Evolutionary conservation across 371 early-diverging fungal genomes (phyloP), one percentile per base, ranked within the genome.

Genomic region (Circinella minor): DNA sequence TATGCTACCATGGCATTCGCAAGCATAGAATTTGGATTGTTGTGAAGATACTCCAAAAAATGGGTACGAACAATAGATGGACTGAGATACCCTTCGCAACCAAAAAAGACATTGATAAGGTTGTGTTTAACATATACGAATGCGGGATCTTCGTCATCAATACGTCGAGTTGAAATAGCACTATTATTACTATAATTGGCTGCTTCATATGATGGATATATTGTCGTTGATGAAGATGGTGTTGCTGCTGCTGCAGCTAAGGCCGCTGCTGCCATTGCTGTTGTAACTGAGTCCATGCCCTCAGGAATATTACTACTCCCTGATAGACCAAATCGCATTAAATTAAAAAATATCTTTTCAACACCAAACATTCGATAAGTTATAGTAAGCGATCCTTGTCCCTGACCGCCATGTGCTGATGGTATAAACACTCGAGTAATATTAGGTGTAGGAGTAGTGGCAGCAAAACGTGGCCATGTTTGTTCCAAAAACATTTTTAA

Each of bases 1-100:
- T 68, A 71, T 4, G 78, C 75, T 4, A 71, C 74, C 18, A 78
- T 68, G 7, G 80, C 82, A 15, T 76, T 64, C 3, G 77, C 70
- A 20, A 75, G 46, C 74, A 82, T 73, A 0, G 71, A 73, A 38
- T 77, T 47, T 4, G 70, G 75, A 38, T 78, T 65, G 13, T 55
- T 17, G 54, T 70, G 61, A 15, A 82, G 61, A 36, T 74, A 59
- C 3, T 71, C 75, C 5, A 66, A 47, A 49, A 69, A 82, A 36
- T 73, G 75, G 13, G 75, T 60, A 36, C 68, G 69, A 0, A 73
- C 73, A 49, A 82, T 62, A 10, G 75, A 63, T n/a, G 80, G 78
- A 4, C 18, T 64, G 18, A 69, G n/a, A 36, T 68, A 70, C 3
- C 55, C 63, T 15, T 70, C 34, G 51, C 82, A 82, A 4, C 54